These are phyloP conservation scores for Halophytophthora polymorphica DNA, from an alignment of 352 stramenopile species.

Conservation along the genomic window DNA sequence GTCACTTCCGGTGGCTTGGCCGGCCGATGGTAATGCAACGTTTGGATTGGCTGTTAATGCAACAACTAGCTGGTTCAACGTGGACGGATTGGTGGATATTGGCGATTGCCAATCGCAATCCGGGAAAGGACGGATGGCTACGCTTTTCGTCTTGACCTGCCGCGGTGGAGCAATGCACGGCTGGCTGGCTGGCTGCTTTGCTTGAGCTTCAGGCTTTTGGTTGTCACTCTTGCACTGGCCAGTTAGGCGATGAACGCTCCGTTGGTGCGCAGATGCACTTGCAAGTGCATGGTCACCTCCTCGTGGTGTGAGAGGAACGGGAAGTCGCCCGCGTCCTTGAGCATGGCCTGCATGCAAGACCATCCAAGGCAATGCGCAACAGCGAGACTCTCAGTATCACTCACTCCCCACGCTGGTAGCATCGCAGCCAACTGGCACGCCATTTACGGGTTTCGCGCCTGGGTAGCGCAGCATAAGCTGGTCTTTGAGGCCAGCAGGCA, in stretches of 20 bases:
- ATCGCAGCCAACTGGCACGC: too few relatives aligned
- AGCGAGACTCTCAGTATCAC: too few relatives aligned
- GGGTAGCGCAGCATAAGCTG: conserved; percentile 46
- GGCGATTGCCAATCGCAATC: too few relatives aligned
- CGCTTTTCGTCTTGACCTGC: too few relatives aligned
- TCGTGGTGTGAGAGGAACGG: conserved; percentile 73
- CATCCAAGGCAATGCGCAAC: background rate
- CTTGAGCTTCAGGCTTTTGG: too few relatives aligned
- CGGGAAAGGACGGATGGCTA: too few relatives aligned
- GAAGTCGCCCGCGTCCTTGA: conserved; percentile 66
- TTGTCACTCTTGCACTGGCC: background rate
- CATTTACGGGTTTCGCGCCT: conserved; percentile 44
- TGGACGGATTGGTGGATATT: too few relatives aligned
- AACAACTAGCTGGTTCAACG: too few relatives aligned
- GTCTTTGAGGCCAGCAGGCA: conserved; percentile 37
- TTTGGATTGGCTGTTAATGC: conserved; percentile 20
- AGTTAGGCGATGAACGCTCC: conserved; percentile 40
- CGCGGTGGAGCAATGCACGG: too few relatives aligned
- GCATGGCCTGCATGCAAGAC: conserved; percentile 38
- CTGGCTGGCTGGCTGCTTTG: too few relatives aligned
- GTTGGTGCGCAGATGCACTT: conserved; percentile 65
- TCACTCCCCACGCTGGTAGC: too few relatives aligned
- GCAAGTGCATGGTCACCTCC: conserved; percentile 73
- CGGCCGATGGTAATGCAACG: background rate
- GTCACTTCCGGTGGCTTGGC: conserved; percentile 22